Evolutionary conservation across 2,329 filamentous ascomycete species (phyloP).

Genomic region (Aspergillus clavatus): DNA sequence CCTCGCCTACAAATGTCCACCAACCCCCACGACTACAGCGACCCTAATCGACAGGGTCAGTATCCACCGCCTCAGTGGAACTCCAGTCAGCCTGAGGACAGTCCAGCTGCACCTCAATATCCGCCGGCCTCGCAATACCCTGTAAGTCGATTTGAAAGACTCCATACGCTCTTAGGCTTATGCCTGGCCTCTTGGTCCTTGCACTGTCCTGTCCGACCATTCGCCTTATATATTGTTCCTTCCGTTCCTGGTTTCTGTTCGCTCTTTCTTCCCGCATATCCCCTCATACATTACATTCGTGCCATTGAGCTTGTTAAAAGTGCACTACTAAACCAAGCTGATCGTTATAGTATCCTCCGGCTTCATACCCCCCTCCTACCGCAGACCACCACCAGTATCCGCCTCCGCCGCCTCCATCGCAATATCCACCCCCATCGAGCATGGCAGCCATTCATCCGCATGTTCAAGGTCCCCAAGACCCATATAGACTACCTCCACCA

Average conservation of each 20-base stretch:
- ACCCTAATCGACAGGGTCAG: constrained; percentile 44
- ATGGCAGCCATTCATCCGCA: constrained; percentile 42
- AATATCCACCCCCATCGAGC: constrained; percentile 33
- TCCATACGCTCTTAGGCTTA: background rate
- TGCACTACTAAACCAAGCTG: constrained; percentile 1
- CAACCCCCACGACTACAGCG: constrained; percentile 38
- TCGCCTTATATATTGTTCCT: constrained; percentile 12
- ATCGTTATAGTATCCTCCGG: constrained; percentile 27
- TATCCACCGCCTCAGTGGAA: constrained; percentile 43
- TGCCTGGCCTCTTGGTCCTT: background rate
- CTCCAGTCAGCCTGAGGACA: constrained; percentile 36
- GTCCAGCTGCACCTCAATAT: constrained; percentile 34
- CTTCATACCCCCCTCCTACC: constrained; percentile 30
- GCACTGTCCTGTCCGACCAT: background rate
- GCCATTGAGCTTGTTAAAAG: background rate
- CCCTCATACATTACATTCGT: constrained; percentile 2
- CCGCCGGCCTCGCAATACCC: constrained; percentile 33
- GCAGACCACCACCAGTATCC: constrained; percentile 30
- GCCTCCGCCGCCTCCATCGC: constrained; percentile 31
- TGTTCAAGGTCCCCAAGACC: constrained; percentile 39
- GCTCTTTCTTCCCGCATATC: constrained; percentile 1
- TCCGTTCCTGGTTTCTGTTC: constrained; percentile 2
- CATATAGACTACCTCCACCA: constrained; percentile 42
- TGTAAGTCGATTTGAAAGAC: constrained; percentile 25
- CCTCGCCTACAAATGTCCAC: constrained; percentile 37